Evolutionary conservation across 495 filamentous ascomycete genomes (phyloP).

Genomic region (Aspergillus wentii): DNA sequence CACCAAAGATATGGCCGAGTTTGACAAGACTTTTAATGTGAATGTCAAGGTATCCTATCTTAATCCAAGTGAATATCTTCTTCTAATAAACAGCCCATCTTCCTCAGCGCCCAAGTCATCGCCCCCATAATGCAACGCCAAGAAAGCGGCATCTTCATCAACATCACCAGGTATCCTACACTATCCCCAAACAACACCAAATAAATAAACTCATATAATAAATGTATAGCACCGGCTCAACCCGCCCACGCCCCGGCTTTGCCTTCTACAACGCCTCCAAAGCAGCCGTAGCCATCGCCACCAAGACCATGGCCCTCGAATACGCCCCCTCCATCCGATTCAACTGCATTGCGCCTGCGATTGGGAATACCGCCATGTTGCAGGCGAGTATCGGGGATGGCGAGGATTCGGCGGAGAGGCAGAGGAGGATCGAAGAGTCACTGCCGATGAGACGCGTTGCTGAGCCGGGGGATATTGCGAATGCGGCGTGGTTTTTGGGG

Average conservation of each 20-base stretch:
- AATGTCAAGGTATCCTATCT: constrained; percentile 5
- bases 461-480: constrained; percentile 9
- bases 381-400: constrained; percentile 2
- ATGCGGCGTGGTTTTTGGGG: constrained; percentile 10
- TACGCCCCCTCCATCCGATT: constrained; percentile 8
- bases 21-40: constrained; percentile 5
- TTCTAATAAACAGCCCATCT: constrained; percentile 3
- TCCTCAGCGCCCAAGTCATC: constrained; percentile 3
- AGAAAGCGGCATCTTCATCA: constrained; percentile 8
- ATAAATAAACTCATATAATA: too few species aligned
- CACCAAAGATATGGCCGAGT: constrained; percentile 5
- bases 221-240: constrained; percentile 8
- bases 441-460: constrained; percentile 10
- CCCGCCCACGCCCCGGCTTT: constrained; percentile 4
- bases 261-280: constrained; percentile 32
- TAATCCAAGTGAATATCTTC: neutral
- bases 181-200: too few species aligned
- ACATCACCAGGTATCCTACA: constrained; percentile 7
- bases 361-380: constrained; percentile 10
- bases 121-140: constrained; percentile 9
- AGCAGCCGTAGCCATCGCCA: constrained; percentile 30
- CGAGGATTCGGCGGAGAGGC: neutral
- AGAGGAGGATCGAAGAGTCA: constrained; percentile 1
- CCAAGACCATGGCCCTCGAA: constrained; percentile 19
- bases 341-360: constrained; percentile 11